phyloP scores from a whole-genome alignment of 352 stramenopile species.

The Globisporangium cederbergense region DNA sequence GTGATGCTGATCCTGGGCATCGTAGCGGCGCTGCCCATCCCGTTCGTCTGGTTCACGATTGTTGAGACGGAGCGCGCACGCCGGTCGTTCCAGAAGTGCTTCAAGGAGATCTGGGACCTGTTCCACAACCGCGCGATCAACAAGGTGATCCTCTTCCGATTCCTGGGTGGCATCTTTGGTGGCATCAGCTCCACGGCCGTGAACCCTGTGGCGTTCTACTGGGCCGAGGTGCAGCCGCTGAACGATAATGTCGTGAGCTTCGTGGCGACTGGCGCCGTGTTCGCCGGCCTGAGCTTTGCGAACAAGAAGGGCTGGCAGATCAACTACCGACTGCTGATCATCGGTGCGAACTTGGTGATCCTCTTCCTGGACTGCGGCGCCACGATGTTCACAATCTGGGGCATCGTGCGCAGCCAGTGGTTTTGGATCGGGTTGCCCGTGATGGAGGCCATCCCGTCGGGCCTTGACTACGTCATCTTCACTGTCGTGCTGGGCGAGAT shows the following conservation, averaged over 20 bases:
- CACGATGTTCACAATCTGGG: conserved; percentile 56
- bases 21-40: conserved; percentile 29
- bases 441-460: conserved; percentile 49
- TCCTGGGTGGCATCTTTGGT: conserved; percentile 34
- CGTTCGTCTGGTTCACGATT: conserved; percentile 28
- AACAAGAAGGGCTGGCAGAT: conserved; percentile 40
- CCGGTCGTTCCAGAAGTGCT: conserved; percentile 22
- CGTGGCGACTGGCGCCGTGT: conserved; percentile 28
- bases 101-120: conserved; percentile 31
- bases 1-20: conserved; percentile 41
- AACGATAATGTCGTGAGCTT: conserved; percentile 59
- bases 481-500: conserved; percentile 43
- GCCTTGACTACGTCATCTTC: conserved; percentile 48
- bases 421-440: conserved; percentile 60
- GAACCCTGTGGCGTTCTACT: conserved; percentile 47
- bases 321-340: conserved; percentile 38
- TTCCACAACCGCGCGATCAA: conserved; percentile 35
- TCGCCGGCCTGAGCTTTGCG: conserved; percentile 26
- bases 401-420: conserved; percentile 54
- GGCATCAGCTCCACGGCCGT: conserved; percentile 38
- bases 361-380: conserved; percentile 37
- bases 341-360: conserved; percentile 27
- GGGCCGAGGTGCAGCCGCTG: conserved; percentile 43
- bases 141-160: conserved; percentile 39
- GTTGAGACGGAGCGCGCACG: conserved; percentile 15